Percentiles rank a stretch among this genome's conserved stretches.
Evolutionary conservation across 2,329 filamentous ascomycete genomes (phyloP).

Genomic region (Ophiosphaerella narmari): DNA sequence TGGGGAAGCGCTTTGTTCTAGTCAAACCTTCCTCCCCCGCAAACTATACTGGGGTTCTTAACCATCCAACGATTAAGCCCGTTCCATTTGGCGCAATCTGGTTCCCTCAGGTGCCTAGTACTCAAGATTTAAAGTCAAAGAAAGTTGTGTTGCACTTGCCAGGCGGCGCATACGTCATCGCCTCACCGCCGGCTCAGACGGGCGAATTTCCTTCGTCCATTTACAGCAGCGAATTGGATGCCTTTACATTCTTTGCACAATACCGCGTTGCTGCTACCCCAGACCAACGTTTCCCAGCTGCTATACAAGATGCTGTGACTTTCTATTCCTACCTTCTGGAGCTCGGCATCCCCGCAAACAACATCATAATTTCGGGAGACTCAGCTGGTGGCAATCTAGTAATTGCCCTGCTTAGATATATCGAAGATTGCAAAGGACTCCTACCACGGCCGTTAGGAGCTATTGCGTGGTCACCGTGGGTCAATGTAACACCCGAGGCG

Average conservation of each 20-base stretch:
- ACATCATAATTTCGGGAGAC: conserved; percentile 18
- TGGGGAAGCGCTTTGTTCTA: neutral
- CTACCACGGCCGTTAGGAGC: neutral
- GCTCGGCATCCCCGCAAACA: neutral
- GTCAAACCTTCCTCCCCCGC: neutral
- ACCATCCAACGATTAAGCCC: neutral
- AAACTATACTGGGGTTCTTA: neutral
- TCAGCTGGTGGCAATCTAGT: conserved; percentile 26
- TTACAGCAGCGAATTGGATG: neutral
- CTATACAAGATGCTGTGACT: neutral
- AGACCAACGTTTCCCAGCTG: neutral
- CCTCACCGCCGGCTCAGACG: too few species aligned
- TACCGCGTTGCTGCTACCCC: neutral
- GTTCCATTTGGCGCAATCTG: neutral
- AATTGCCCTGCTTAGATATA: conserved; percentile 5
- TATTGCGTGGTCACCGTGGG: neutral
- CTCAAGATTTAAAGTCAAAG: neutral
- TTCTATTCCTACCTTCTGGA: neutral
- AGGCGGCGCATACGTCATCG: neutral
- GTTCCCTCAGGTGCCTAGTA: neutral
- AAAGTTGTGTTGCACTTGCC: neutral
- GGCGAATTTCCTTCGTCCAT: neutral
- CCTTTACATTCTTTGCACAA: neutral
- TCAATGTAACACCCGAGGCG: neutral
- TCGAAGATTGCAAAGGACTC: neutral